Percentiles rank a stretch among this genome's conserved stretches.
Evolutionary conservation across 208 protist genomes (phyloP).

Genomic region (Crithidia fasciculata): DNA sequence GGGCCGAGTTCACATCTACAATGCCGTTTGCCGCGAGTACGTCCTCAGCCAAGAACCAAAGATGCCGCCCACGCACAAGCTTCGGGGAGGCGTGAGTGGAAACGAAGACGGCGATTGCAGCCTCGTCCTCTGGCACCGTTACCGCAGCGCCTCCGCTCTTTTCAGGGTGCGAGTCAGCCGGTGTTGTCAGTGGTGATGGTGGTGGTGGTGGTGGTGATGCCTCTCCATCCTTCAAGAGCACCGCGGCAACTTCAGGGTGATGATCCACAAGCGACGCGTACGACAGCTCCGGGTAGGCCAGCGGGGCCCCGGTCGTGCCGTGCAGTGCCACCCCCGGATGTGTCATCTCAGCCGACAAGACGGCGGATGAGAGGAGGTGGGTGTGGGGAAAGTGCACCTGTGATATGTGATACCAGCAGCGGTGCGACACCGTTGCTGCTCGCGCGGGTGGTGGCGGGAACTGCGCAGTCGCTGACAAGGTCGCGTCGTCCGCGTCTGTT

Average conservation of each 20-base stretch:
- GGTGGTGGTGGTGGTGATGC: not conserved
- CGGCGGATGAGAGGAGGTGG: conserved; percentile 45
- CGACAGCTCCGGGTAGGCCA: conserved; percentile 41
- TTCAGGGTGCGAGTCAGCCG: not conserved
- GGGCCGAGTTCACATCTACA: conserved; percentile 81
- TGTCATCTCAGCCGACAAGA: conserved; percentile 48
- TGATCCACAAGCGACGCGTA: conserved; percentile 26
- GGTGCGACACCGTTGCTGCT: not conserved
- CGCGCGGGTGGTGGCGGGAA: not conserved
- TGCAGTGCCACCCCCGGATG: conserved; percentile 54
- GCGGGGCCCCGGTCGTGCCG: conserved; percentile 50
- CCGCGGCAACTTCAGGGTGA: conserved; percentile 34
- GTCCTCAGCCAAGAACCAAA: conserved; percentile 78
- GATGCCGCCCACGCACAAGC: conserved; percentile 9
- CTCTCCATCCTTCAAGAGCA: not conserved
- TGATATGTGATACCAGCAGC: conserved; percentile 82
- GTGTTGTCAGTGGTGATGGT: not conserved
- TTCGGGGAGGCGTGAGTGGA: conserved; percentile 22
- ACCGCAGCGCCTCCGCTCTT: not conserved
- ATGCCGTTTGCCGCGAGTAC: conserved; percentile 61
- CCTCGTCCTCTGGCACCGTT: conserved; percentile 3
- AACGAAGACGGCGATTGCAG: conserved; percentile 10
- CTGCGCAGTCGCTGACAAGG: not conserved
- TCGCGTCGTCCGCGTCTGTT: not conserved
- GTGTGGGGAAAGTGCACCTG: conserved; percentile 58